Evolutionary conservation across 2,329 filamentous ascomycete genomes (phyloP).

Genomic region (Fusarium decemcellulare): DNA sequence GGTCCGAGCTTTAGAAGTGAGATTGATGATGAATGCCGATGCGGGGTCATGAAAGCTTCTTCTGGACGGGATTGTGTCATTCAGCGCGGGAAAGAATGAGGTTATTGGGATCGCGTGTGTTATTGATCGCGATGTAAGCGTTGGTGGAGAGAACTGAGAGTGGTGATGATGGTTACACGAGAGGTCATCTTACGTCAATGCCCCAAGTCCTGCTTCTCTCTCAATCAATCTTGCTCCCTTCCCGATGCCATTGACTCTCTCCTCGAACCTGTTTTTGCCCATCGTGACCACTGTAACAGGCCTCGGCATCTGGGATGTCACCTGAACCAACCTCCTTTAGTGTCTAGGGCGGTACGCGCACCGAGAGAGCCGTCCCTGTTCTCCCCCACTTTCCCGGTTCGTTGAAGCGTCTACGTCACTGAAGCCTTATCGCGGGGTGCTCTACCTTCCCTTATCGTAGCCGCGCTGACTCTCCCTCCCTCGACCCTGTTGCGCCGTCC

Average conservation of each 20-base stretch:
- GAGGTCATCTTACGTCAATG: not conserved
- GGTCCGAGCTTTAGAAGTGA: conserved; percentile 28
- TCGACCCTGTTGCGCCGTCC: not conserved
- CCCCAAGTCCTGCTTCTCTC: not conserved
- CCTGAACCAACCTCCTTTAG: not conserved
- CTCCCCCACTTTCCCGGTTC: conserved; percentile 22
- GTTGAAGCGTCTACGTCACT: conserved; percentile 39
- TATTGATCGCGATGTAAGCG: not conserved
- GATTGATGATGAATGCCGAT: conserved; percentile 15
- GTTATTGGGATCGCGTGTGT: not conserved
- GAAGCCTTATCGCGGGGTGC: conserved; percentile 43
- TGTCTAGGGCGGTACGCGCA: conserved; percentile 33
- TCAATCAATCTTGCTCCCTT: not conserved
- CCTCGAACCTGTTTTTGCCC: not conserved
- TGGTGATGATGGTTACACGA: too few species aligned
- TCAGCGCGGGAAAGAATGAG: conserved; percentile 28
- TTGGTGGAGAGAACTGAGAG: not conserved
- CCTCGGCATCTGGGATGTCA: conserved; percentile 4
- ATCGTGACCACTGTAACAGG: not conserved
- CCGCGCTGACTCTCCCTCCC: conserved; percentile 36
- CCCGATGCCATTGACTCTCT: not conserved
- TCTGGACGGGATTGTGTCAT: not conserved
- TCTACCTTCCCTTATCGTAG: conserved; percentile 43
- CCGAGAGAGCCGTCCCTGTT: conserved; percentile 17
- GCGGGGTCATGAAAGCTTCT: conserved; percentile 21